Conservation (phyloP, 2,329 filamentous ascomycete genomes). For the Aspergillus sp. region DNA sequence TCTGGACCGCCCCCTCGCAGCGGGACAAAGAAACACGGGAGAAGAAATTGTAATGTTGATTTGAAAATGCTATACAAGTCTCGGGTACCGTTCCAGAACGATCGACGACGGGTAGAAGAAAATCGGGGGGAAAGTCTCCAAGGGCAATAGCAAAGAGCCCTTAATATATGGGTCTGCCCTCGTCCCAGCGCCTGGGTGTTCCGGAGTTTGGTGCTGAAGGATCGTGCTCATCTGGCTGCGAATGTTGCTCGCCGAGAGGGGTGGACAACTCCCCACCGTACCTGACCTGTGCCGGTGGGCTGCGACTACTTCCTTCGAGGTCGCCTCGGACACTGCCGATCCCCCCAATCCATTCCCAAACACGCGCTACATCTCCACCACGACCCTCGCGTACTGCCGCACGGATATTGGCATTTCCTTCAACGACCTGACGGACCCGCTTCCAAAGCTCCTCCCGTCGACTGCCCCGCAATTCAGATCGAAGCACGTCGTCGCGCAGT, state of each 20-base stretch:
- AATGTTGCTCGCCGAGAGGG: conserved; percentile 16
- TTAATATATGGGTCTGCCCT: conserved; percentile 44
- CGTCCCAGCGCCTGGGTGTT: conserved; percentile 39
- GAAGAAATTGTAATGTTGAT: neutral
- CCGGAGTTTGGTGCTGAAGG: conserved; percentile 23
- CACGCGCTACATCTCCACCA: conserved; percentile 57
- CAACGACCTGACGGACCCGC: conserved; percentile 78
- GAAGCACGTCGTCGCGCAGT: conserved; percentile 83
- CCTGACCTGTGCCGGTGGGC: conserved; percentile 19
- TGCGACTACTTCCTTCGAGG: conserved; percentile 22
- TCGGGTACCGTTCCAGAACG: too few relatives aligned
- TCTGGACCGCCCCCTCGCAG: too few relatives aligned
- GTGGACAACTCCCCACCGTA: conserved; percentile 23
- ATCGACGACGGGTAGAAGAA: neutral
- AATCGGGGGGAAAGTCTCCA: neutral
- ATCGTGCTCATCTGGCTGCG: conserved; percentile 14
- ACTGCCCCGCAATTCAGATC: conserved; percentile 73
- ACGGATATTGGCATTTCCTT: conserved; percentile 90
- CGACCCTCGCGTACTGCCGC: conserved; percentile 66
- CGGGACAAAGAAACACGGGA: neutral
- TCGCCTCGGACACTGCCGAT: conserved; percentile 49
- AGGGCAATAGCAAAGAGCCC: neutral
- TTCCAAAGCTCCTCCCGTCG: conserved; percentile 82
- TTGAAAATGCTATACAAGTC: neutral
- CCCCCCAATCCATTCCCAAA: conserved; percentile 69